Evolutionary conservation across 495 filamentous ascomycete species (phyloP).

Genomic region (Trichoderma gamsii): DNA sequence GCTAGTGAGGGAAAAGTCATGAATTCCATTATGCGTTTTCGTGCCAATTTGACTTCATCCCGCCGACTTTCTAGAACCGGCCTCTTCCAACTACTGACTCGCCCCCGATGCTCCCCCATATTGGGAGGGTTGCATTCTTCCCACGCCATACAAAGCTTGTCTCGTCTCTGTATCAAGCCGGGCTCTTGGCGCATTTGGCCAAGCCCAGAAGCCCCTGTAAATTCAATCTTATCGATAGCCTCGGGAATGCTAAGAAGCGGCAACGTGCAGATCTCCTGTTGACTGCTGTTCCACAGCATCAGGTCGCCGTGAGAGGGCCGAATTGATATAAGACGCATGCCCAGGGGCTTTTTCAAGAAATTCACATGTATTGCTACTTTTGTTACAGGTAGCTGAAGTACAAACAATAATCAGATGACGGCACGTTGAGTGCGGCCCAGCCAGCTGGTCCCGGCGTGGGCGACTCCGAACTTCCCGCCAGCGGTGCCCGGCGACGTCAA

Average conservation of each 20-base stretch:
- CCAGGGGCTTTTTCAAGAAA: neutral
- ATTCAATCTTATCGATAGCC: neutral
- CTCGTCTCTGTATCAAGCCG: neutral
- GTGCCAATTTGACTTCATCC: no score
- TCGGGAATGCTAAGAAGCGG: no score
- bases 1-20: neutral
- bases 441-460: neutral
- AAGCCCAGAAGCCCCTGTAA: neutral
- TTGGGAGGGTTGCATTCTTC: no score
- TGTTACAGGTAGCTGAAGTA: neutral
- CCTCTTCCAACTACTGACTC: no score
- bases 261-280: neutral
- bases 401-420: neutral
- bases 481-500: neutral
- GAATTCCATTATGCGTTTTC: neutral
- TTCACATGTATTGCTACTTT: neutral
- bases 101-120: no score
- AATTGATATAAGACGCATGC: neutral
- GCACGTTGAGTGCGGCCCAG: neutral
- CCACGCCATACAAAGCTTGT: no score
- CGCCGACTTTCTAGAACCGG: no score
- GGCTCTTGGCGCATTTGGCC: neutral
- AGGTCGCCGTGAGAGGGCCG: neutral
- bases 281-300: neutral
- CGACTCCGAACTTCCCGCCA: constrained; percentile 1